Evolutionary conservation across 305 asterid species (phyloP).

Genomic region (Fraxinus ornus): DNA sequence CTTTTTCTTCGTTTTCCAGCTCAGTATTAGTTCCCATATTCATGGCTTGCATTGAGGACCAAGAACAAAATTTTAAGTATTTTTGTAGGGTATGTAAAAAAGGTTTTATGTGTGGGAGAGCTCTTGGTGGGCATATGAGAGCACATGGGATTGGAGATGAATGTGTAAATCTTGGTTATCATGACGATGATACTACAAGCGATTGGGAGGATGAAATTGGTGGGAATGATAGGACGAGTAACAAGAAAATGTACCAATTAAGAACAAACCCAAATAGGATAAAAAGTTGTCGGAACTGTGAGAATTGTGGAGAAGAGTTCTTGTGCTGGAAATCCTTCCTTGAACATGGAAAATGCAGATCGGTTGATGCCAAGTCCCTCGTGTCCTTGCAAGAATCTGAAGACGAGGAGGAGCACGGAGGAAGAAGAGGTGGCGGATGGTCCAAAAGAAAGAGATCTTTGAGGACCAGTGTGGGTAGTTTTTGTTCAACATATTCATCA

Average conservation of each 20-base stretch:
- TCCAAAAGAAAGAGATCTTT: constrained; percentile 71
- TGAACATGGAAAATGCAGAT: constrained; percentile 80
- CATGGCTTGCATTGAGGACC: constrained; percentile 65
- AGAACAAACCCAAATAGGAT: constrained; percentile 78
- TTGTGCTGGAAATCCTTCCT: constrained; percentile 81
- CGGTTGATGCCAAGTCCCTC: constrained; percentile 69
- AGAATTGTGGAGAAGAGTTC: constrained; percentile 88
- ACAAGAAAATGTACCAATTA: constrained; percentile 67
- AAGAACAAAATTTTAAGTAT: constrained; percentile 54
- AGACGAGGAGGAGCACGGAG: constrained; percentile 41
- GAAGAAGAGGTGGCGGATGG: constrained; percentile 47
- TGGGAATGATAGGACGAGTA: constrained; percentile 25
- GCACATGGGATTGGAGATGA: constrained; percentile 91
- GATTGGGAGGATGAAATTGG: constrained; percentile 68
- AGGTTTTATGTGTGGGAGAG: constrained; percentile 92
- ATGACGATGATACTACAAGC: constrained; percentile 38
- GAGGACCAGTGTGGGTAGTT: constrained; percentile 53
- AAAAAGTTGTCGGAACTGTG: constrained; percentile 70
- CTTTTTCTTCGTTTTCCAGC: background rate
- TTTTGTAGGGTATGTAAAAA: constrained; percentile 87
- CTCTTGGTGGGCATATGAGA: constrained; percentile 97
- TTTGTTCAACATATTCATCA: constrained; percentile 30
- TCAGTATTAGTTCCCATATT: background rate
- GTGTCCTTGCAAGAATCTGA: constrained; percentile 61
- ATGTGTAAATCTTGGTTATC: constrained; percentile 34